Percentiles rank a stretch among this genome's conserved stretches.
Conservation (phyloP, 2,329 filamentous ascomycete genomes). For the Pseudocercospora vitis region DNA sequence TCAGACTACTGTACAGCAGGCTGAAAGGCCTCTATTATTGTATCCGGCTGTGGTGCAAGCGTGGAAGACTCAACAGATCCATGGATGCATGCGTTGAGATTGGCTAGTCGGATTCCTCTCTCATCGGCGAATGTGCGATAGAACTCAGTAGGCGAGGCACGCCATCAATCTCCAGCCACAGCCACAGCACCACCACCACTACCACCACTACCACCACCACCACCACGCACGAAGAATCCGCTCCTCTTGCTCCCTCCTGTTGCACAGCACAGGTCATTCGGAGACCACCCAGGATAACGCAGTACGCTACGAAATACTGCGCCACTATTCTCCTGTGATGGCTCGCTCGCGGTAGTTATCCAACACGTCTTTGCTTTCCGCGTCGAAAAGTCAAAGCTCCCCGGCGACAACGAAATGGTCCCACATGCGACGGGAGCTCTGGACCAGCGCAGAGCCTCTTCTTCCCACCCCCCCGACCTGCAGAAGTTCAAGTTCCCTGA, state of each 20-base stretch:
- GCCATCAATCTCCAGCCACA: not conserved
- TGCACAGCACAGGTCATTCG: no score
- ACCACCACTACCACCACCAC: no score
- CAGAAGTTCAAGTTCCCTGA: slow-evolving; percentile 46
- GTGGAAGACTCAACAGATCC: not conserved
- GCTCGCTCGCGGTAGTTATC: slow-evolving; percentile 5
- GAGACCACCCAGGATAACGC: not conserved
- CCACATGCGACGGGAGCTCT: slow-evolving; percentile 30
- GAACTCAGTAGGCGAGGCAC: not conserved
- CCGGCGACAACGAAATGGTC: slow-evolving; percentile 26
- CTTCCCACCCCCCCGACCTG: slow-evolving; percentile 26
- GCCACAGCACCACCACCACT: slow-evolving; percentile 2
- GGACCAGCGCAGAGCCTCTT: slow-evolving; percentile 32
- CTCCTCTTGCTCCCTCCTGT: no score
- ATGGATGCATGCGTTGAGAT: slow-evolving; percentile 6
- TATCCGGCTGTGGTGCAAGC: no score
- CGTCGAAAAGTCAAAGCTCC: not conserved
- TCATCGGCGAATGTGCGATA: not conserved
- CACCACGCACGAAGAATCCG: not conserved
- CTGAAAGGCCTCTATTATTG: no score
- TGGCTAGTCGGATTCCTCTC: not conserved
- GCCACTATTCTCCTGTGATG: slow-evolving; percentile 9
- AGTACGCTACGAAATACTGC: not conserved
- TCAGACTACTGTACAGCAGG: not conserved
- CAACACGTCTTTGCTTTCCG: not conserved